phyloP scores from a whole-genome alignment of 345 rosid species.

The Streptanthus diversifolius region DNA sequence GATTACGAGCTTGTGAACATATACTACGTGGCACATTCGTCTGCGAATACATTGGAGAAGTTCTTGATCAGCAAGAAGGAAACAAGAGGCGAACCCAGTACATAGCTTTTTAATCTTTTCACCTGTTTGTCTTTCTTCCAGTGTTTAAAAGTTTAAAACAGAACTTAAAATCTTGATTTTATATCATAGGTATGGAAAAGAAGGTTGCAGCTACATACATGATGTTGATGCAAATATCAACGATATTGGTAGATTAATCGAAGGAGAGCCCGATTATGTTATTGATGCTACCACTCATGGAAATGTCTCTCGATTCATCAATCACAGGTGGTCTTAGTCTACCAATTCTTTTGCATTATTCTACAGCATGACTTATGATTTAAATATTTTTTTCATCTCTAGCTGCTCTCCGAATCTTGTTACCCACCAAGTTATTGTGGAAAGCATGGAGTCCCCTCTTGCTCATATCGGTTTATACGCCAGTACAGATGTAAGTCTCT shows the following conservation, averaged over 20 bases:
- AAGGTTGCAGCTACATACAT: slow-evolving; percentile 60
- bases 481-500: slow-evolving; percentile 71
- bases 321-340: slow-evolving; percentile 67
- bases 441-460: slow-evolving; percentile 78
- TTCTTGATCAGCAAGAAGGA: slow-evolving; percentile 66
- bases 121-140: background rate
- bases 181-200: slow-evolving; percentile 53
- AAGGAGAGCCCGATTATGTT: slow-evolving; percentile 52
- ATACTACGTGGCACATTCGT: slow-evolving; percentile 83
- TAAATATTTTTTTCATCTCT: slow-evolving; percentile 19
- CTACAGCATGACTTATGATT: background rate
- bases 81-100: slow-evolving; percentile 65
- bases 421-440: slow-evolving; percentile 75
- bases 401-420: slow-evolving; percentile 92
- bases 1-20: slow-evolving; percentile 78
- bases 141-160: background rate
- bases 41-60: slow-evolving; percentile 87
- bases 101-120: background rate
- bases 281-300: slow-evolving; percentile 83
- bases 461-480: slow-evolving; percentile 92
- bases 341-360: background rate
- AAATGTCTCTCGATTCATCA: slow-evolving; percentile 84
- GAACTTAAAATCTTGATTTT: background rate
- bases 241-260: slow-evolving; percentile 81
- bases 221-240: slow-evolving; percentile 61